Evolutionary conservation across 441 rosid genomes (phyloP), one percentile per base, ranked within the genome.

Genomic region (Flueggea neowawraea): DNA sequence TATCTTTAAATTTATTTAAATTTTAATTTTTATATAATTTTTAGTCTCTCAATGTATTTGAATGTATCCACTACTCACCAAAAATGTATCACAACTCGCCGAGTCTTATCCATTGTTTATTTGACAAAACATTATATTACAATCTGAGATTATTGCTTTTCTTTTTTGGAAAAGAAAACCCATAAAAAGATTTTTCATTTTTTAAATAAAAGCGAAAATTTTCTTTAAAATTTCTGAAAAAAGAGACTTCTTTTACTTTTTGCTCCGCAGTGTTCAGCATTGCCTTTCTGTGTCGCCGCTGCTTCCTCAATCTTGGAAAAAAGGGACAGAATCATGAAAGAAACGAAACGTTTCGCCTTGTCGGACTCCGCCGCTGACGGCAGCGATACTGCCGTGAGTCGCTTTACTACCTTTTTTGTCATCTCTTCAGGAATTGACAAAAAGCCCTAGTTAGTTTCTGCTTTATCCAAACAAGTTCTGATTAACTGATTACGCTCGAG

Each of bases 321-420:
- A 33, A 41, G 10, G 36, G 28, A 16, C 28, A 53, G 31, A 61
- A 77, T 68, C 72, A 88, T 90, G 96, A 94, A 76, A 67, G 90
- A 85, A 48, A 17, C 82, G 39, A 93, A 90, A 69, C 90, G 95
- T 47, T 70, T 80, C 58, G 87, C 88, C 43, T 61, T 68, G 16
- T 81, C 89, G 57, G 87, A 79, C 54, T 73, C 84, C 57, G 72
- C 65, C 47, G 73, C 76, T 58, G 88, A 79, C 41, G 48, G 84
- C 11, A 68, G 54, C 63, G 89, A 93, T 55, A 65, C 85, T 31
- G 58, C 76, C 12, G 98, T 94, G 76, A 82, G 98, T 73, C 63
- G 51, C 51, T n/a, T 10, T 22, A 22, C 52, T 31, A 12, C 55
- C n/a, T n/a, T 41, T 16, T 32, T 3, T n/a, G 22, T 51, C 17